Evolutionary conservation across 805 yeast genomes (phyloP).

Genomic region (Torulaspora indica): DNA sequence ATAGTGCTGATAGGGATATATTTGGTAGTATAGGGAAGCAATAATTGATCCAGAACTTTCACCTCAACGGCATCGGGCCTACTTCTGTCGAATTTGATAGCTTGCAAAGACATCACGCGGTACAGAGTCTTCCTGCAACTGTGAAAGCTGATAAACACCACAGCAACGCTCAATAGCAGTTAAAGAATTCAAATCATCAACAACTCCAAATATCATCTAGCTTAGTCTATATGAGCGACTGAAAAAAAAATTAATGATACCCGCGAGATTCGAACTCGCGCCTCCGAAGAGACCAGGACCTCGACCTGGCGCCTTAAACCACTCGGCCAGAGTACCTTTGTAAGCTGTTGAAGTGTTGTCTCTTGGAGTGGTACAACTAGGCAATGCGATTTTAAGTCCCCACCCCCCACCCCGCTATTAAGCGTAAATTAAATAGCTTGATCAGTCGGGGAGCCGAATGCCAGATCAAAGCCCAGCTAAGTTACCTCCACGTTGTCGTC

Average conservation of each 20-base stretch:
- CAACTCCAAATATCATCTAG: too few relatives aligned
- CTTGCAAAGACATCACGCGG: conserved; percentile 45
- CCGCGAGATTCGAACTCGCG: conserved; percentile 86
- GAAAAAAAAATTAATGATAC: conserved; percentile 51
- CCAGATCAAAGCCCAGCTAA: too few relatives aligned
- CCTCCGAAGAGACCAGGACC: conserved; percentile 82
- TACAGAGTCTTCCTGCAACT: too few relatives aligned
- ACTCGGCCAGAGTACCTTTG: conserved; percentile 61
- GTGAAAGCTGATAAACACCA: background rate
- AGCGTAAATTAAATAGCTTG: too few relatives aligned
- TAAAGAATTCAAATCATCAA: too few relatives aligned
- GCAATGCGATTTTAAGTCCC: too few relatives aligned
- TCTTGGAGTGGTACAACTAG: background rate
- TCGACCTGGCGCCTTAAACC: conserved; percentile 71
- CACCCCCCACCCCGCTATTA: too few relatives aligned
- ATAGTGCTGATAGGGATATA: conserved; percentile 60
- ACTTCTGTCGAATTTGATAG: conserved; percentile 57
- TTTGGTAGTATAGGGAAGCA: conserved; percentile 71
- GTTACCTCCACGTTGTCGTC: too few relatives aligned
- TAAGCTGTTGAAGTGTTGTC: background rate
- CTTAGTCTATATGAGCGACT: too few relatives aligned
- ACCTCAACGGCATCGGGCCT: conserved; percentile 39
- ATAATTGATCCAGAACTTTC: conserved; percentile 71
- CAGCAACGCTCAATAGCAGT: too few relatives aligned
- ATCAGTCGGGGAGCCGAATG: too few relatives aligned